Percentiles rank a stretch among this genome's conserved stretches.
Evolutionary conservation across 345 rosid species (phyloP).

Genomic region (Hypericum androsaemum): DNA sequence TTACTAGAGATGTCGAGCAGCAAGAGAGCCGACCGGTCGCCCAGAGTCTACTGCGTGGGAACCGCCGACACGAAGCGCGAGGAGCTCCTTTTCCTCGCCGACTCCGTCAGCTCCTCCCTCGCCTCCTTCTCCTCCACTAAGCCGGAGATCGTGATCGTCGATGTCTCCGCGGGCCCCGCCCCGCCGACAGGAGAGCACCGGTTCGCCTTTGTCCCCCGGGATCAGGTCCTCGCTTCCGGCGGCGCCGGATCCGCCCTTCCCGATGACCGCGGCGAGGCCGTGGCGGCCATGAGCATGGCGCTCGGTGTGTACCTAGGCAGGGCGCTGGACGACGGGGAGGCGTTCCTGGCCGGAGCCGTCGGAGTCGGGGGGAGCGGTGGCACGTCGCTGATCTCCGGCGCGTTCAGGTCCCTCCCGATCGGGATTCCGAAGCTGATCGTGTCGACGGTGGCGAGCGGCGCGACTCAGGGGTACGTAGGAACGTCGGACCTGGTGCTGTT

Average conservation of each 20-base stretch:
- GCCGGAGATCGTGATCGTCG: slow-evolving; percentile 62
- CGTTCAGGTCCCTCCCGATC: slow-evolving; percentile 65
- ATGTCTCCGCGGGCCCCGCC: slow-evolving; percentile 51
- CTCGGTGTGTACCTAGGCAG: slow-evolving; percentile 45
- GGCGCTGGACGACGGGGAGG: slow-evolving; percentile 21
- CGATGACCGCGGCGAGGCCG: slow-evolving; percentile 63
- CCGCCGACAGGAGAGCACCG: slow-evolving; percentile 18
- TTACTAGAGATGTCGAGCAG: no score
- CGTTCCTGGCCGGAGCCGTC: slow-evolving; percentile 46
- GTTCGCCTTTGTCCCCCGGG: slow-evolving; percentile 40
- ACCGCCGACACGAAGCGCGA: slow-evolving; percentile 78
- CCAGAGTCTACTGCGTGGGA: slow-evolving; percentile 62
- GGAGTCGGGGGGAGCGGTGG: slow-evolving; percentile 92
- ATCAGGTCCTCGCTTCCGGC: slow-evolving; percentile 40
- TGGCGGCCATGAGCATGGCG: slow-evolving; percentile 54
- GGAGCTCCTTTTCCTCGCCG: slow-evolving; percentile 68
- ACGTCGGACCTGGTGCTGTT: slow-evolving; percentile 70
- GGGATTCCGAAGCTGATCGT: slow-evolving; percentile 78
- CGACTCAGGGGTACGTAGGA: slow-evolving; percentile 68
- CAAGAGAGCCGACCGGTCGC: slow-evolving; percentile 18
- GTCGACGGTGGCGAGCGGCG: slow-evolving; percentile 90
- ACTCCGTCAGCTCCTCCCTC: slow-evolving; percentile 53
- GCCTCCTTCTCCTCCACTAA: slow-evolving; percentile 31
- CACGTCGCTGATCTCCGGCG: slow-evolving; percentile 61
- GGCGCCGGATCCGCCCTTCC: slow-evolving; percentile 27